These are phyloP conservation scores for Botrytis cinerea DNA, from an alignment of 2,329 filamentous ascomycete genomes.

Conservation along the genomic window DNA sequence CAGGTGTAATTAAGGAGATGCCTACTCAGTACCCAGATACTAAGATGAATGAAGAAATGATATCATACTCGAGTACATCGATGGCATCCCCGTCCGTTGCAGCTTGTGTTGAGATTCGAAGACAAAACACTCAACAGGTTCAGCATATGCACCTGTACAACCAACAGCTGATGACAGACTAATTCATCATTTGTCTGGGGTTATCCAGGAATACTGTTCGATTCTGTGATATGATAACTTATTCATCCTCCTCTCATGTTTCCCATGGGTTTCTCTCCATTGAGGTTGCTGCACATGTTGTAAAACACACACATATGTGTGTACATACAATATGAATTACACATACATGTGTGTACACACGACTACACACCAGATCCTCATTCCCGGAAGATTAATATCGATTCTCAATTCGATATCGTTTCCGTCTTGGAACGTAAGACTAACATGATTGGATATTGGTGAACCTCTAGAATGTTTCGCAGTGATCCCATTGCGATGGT, in stretches of 20 bases:
- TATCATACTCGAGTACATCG: conserved; percentile 11
- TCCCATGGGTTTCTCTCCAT: background rate
- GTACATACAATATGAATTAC: background rate
- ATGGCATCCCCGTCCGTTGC: background rate
- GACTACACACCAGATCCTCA: background rate
- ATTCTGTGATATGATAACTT: background rate
- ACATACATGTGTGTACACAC: background rate
- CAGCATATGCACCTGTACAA: background rate
- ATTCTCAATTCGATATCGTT: conserved; percentile 12
- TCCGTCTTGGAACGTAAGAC: conserved; percentile 11
- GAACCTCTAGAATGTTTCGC: conserved; percentile 21
- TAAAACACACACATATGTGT: background rate
- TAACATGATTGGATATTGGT: conserved; percentile 9
- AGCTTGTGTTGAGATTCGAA: background rate
- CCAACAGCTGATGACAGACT: background rate
- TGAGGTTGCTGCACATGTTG: conserved; percentile 1
- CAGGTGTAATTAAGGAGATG: background rate
- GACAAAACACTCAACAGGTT: background rate
- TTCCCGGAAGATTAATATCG: conserved; percentile 8
- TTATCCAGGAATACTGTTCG: background rate
- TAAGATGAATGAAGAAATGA: conserved; percentile 2
- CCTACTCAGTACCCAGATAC: background rate
- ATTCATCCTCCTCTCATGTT: background rate
- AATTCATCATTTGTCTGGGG: background rate
- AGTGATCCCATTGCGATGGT: conserved; percentile 12